These are phyloP conservation scores for Pseudozyma thailandica DNA, from an alignment of 1,284 basidiomycete genomes.

Conservation along the genomic window DNA sequence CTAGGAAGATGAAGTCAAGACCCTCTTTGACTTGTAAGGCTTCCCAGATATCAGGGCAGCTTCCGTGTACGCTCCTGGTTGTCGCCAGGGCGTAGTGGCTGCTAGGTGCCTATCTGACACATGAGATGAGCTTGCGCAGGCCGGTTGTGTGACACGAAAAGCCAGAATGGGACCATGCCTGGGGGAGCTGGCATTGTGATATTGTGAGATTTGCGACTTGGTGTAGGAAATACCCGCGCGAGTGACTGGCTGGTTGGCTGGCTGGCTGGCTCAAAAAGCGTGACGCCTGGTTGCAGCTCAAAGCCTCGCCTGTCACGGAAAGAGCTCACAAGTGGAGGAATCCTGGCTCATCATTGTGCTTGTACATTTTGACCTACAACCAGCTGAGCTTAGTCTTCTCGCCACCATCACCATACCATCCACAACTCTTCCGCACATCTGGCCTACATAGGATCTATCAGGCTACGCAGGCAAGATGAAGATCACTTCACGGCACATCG, in stretches of 20 bases:
- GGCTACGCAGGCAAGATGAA: constrained; percentile 52
- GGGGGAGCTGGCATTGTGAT: too few species aligned
- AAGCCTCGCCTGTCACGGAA: neutral
- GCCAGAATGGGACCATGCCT: too few species aligned
- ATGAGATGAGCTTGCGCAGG: too few species aligned
- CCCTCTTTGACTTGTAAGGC: too few species aligned
- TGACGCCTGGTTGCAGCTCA: constrained; percentile 25
- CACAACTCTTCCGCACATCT: neutral
- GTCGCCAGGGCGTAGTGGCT: too few species aligned
- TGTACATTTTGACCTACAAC: neutral
- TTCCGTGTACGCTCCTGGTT: too few species aligned
- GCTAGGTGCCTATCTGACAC: too few species aligned
- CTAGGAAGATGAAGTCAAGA: too few species aligned
- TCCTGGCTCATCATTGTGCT: constrained; percentile 1
- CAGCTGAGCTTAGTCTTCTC: constrained; percentile 1
- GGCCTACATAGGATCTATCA: neutral
- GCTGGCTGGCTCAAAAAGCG: constrained; percentile 21
- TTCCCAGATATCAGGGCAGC: too few species aligned
- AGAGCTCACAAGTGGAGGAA: constrained; percentile 12
- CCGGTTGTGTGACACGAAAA: too few species aligned
- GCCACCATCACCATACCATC: constrained; percentile 3
- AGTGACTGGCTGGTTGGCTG: neutral
- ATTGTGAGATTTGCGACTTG: neutral
- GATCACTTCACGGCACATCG: constrained; percentile 62
- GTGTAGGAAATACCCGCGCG: neutral